A percentile compares a stretch with the other conserved stretches of the same genome.
Conservation (phyloP, 2,329 filamentous ascomycete species). For the Drechslerella stenobrocha region DNA sequence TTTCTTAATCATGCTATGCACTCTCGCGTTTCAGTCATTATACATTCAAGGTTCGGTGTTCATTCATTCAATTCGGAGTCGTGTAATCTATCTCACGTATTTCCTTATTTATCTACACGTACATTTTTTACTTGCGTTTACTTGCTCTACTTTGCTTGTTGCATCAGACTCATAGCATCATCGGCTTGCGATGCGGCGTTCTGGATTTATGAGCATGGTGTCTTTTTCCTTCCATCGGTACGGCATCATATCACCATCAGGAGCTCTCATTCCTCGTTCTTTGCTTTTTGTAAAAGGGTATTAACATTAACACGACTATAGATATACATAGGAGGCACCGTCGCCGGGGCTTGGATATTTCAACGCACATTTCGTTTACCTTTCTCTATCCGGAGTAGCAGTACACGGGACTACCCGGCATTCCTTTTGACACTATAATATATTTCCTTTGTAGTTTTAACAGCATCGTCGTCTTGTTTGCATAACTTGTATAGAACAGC, state of each 20-base stretch:
- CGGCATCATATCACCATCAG: conserved; percentile 7
- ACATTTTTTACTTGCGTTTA: background rate
- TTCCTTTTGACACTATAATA: conserved; percentile 9
- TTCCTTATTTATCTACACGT: background rate
- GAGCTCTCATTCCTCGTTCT: background rate
- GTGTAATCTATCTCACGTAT: background rate
- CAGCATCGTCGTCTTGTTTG: background rate
- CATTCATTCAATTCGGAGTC: background rate
- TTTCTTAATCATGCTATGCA: conserved; percentile 1
- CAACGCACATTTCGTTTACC: conserved; percentile 7
- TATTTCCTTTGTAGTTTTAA: conserved; percentile 34
- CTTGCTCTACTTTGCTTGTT: conserved; percentile 4
- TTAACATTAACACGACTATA: background rate
- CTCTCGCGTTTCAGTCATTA: background rate
- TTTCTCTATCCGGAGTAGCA: conserved; percentile 18
- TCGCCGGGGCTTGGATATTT: conserved; percentile 30
- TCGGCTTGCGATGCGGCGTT: conserved; percentile 39
- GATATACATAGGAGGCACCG: conserved; percentile 25
- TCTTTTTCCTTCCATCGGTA: background rate
- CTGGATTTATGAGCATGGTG: conserved; percentile 27
- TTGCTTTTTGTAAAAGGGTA: conserved; percentile 18
- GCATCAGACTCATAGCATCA: conserved; percentile 1
- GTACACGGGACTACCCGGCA: conserved; percentile 22
- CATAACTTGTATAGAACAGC: conserved; percentile 37
- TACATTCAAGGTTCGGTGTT: background rate